These are phyloP conservation scores for Pseudevernia furfuracea DNA, from an alignment of 495 filamentous ascomycete species.

Conservation along the genomic window DNA sequence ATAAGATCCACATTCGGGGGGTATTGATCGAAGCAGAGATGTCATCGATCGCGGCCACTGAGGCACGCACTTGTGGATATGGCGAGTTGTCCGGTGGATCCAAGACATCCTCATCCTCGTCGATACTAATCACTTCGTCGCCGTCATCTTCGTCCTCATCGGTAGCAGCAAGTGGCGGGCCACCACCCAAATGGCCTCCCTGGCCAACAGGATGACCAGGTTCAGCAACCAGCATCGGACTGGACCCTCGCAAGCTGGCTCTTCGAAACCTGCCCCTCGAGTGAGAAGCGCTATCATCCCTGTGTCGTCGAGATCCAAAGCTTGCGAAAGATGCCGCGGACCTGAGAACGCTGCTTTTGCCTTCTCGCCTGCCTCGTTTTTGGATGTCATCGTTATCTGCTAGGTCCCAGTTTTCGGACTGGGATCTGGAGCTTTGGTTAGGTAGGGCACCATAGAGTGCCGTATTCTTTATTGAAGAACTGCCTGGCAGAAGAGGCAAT, in stretches of 20 bases:
- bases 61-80: slow-evolving; percentile 68
- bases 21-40: slow-evolving; percentile 71
- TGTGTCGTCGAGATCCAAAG: slow-evolving; percentile 1
- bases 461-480: not conserved
- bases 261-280: slow-evolving; percentile 10
- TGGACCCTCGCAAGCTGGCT: slow-evolving; percentile 9
- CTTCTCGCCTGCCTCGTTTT: not conserved
- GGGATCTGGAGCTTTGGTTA: not conserved
- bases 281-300: not conserved
- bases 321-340: not conserved
- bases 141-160: slow-evolving; percentile 14
- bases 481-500: slow-evolving; percentile 11
- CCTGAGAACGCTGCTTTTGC: not conserved
- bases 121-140: slow-evolving; percentile 8
- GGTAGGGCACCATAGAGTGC: slow-evolving; percentile 17
- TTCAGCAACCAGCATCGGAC: slow-evolving; percentile 13
- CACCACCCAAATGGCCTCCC: slow-evolving; percentile 3
- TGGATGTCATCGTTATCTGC: not conserved
- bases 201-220: slow-evolving; percentile 14
- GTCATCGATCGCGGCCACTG: slow-evolving; percentile 66
- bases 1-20: slow-evolving; percentile 77
- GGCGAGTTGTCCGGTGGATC: slow-evolving; percentile 22
- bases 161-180: not conserved
- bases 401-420: not conserved
- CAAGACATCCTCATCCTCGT: slow-evolving; percentile 7